Base-by-base conservation (phyloP, 495 filamentous ascomycete species). In the Xylaria bambusicola region DNA sequence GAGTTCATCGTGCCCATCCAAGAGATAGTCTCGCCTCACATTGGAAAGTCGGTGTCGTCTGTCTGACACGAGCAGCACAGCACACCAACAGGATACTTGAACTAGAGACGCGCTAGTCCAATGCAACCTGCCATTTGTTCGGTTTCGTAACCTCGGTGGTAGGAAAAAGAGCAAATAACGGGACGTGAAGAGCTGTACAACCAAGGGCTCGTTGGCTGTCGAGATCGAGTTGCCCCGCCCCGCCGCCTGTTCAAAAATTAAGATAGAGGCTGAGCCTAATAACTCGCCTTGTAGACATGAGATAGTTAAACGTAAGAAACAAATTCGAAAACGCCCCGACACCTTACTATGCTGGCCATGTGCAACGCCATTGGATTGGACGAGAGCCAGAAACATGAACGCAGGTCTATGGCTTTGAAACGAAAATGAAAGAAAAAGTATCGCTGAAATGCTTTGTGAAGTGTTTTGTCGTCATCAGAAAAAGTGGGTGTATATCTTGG, bases 401-500 rank as follows among this genome's bases (percentile, higher is more conserved):
- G 57, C 57, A 63, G 68, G 66, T 68, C 66, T 66, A 68, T 62
- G 50, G 60, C 60, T 60, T 64, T 70, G 61, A 55, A 60, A 52
- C 18, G 57, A 20, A 52, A 64, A 66, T n/a, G 10, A 61, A 61
- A 62, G 63, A 68, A 72, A 40, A 69, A 71, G 68, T 72, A 65
- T 68, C 70, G 60, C 67, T 69, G 60, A 58, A 62, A 75, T 63
- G 67, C 62, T 42, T 65, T 42, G 51, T 61, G 45, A 56, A 41
- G 49, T 62, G 59, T 67, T 68, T 52, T 61, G 64, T 67, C 65
- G 64, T 77, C 77, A 66, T 83, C 74, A 99, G 79, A 99, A 97
- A 84, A 98, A 99, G 83, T 99, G 94, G 66, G 94, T 99, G 81
- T 98, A 96, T 64, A 97, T 89, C 76, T 98, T 98, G 55, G 95